Percentiles rank a stretch among this genome's conserved stretches.
Conservation (phyloP, 75 land plant species). For the Picea glauca region DNA sequence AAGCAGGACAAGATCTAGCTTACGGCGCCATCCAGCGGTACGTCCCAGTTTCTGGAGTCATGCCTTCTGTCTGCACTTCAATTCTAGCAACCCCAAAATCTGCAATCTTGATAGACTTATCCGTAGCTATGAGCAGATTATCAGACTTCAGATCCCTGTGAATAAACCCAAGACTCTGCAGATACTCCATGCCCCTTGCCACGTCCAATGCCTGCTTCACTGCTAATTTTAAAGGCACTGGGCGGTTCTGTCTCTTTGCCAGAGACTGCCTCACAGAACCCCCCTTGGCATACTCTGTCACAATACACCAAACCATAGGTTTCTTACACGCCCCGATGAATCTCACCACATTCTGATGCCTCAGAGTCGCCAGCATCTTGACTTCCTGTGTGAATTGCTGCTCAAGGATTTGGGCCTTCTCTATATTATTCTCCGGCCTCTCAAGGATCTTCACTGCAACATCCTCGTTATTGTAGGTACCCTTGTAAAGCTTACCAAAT, state of each 20-base stretch:
- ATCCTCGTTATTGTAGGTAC: constrained; percentile 57
- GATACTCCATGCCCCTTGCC: constrained; percentile 62
- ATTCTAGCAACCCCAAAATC: constrained; percentile 69
- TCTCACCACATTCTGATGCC: constrained; percentile 58
- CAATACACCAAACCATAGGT: constrained; percentile 65
- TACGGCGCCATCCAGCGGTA: constrained; percentile 81
- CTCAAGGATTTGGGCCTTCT: constrained; percentile 41
- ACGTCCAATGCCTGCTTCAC: constrained; percentile 61
- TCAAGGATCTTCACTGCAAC: constrained; percentile 64
- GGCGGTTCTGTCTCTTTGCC: constrained; percentile 32
- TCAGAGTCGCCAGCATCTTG: constrained; percentile 49
- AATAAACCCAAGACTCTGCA: constrained; percentile 48
- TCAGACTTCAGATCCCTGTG: constrained; percentile 66
- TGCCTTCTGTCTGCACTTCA: constrained; percentile 59
- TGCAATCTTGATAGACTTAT: constrained; percentile 63
- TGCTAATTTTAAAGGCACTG: constrained; percentile 47
- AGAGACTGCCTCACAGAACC: constrained; percentile 51
- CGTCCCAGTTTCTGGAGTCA: constrained; percentile 71
- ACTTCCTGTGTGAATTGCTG: constrained; percentile 63
- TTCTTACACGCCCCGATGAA: constrained; percentile 63
- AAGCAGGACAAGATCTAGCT: constrained; percentile 22
- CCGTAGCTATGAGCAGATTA: constrained; percentile 46
- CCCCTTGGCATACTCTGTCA: constrained; percentile 67
- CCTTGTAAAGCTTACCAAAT: constrained; percentile 55
- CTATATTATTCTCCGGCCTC: constrained; percentile 47